Conservation (phyloP, 768 basidiomycete species). For the Trichaptum fuscoviolaceum region DNA sequence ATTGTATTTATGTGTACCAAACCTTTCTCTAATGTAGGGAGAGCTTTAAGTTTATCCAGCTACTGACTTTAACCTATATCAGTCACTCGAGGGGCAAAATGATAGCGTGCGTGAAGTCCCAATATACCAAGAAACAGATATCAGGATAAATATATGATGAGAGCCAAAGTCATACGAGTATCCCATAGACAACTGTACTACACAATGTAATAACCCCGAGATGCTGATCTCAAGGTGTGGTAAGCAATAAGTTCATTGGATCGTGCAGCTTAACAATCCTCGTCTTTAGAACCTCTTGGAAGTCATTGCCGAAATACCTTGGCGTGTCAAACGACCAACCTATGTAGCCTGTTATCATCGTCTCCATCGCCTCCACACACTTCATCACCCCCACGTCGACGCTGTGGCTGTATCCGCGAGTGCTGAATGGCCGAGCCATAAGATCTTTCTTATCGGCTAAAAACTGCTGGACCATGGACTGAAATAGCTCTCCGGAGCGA, state of each 20-base stretch:
- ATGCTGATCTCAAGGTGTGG: background rate
- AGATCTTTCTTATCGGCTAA: slow-evolving; percentile 39
- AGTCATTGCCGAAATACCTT: slow-evolving; percentile 58
- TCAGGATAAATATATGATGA: too few species aligned
- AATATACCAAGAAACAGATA: too few species aligned
- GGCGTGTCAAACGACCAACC: slow-evolving; percentile 67
- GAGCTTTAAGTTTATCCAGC: too few species aligned
- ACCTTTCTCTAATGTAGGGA: too few species aligned
- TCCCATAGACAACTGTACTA: too few species aligned
- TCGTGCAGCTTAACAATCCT: slow-evolving; percentile 1
- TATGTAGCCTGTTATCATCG: slow-evolving; percentile 60
- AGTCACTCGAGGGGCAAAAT: too few species aligned
- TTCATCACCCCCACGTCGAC: slow-evolving; percentile 34
- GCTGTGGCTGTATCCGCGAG: slow-evolving; percentile 5
- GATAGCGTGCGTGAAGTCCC: too few species aligned
- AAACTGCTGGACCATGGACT: slow-evolving; percentile 46
- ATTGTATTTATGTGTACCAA: too few species aligned
- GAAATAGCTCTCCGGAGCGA: slow-evolving; percentile 47
- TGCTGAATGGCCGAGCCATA: slow-evolving; percentile 43
- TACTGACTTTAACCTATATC: too few species aligned
- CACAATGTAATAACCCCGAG: too few species aligned
- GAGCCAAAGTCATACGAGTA: too few species aligned
- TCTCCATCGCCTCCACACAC: slow-evolving; percentile 51
- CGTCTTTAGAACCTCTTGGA: slow-evolving; percentile 46
- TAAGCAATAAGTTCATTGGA: background rate